phyloP scores from a whole-genome alignment of 371 early-diverging fungal species.

The Lichtheimia corymbifera region DNA sequence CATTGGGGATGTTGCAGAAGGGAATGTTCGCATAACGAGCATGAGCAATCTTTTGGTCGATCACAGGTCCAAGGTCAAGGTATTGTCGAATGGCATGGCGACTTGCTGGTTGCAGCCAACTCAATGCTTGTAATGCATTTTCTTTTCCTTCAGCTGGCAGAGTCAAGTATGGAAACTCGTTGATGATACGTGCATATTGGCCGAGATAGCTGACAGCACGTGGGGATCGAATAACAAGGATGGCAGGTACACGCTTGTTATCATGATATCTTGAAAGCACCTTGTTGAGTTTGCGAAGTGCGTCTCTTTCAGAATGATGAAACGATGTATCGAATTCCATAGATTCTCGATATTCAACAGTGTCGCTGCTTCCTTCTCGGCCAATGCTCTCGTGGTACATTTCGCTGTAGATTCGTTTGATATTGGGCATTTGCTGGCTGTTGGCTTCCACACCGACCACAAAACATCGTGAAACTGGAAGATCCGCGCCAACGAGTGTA shows the following conservation, averaged over 20 bases:
- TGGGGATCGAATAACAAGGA: constrained; percentile 71
- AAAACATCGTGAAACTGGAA: constrained; percentile 59
- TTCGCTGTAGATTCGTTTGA: constrained; percentile 48
- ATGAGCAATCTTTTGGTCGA: constrained; percentile 74
- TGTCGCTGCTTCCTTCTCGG: constrained; percentile 26
- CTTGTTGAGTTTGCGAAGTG: constrained; percentile 52
- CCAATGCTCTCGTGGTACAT: constrained; percentile 17
- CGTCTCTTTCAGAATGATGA: constrained; percentile 54
- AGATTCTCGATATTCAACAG: constrained; percentile 51
- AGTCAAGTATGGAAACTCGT: constrained; percentile 67
- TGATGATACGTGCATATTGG: constrained; percentile 55
- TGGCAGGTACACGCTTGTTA: constrained; percentile 65
- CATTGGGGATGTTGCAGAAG: constrained; percentile 84
- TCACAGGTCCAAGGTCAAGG: constrained; percentile 69
- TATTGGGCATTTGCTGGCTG: constrained; percentile 75
- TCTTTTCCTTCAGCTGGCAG: constrained; percentile 65
- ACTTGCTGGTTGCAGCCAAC: constrained; percentile 80
- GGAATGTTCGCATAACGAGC: constrained; percentile 89
- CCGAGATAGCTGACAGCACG: constrained; percentile 45
- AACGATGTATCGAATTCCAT: constrained; percentile 55
- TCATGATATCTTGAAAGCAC: constrained; percentile 61
- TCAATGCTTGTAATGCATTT: constrained; percentile 72
- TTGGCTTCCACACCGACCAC: constrained; percentile 69
- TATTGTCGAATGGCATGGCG: constrained; percentile 74
- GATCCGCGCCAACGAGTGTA: constrained; percentile 65